phyloP scores from a whole-genome alignment of 768 basidiomycete genomes.

The Kwoniella newhampshirensis region DNA sequence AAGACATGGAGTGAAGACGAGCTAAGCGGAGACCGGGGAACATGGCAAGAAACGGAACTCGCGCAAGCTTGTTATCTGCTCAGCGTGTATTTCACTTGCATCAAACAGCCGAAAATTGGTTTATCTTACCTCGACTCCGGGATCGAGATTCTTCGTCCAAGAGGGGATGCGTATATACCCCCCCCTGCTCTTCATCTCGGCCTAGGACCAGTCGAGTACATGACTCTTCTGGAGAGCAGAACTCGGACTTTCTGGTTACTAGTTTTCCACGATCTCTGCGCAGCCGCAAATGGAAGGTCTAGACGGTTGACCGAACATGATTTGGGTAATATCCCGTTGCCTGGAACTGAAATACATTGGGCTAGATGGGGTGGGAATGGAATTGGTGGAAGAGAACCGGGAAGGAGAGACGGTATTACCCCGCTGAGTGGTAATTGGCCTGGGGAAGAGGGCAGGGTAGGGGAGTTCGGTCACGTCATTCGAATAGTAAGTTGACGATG shows the following conservation, averaged over 20 bases:
- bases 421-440: constrained; percentile 37
- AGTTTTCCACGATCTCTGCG: constrained; percentile 44
- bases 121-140: constrained; percentile 41
- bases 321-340: constrained; percentile 37
- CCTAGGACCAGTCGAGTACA: constrained; percentile 26
- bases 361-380: constrained; percentile 35
- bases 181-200: constrained; percentile 21
- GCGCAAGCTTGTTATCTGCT: constrained; percentile 40
- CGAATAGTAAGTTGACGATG: constrained; percentile 45
- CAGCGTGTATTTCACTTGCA: constrained; percentile 37
- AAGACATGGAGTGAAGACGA: constrained; percentile 30
- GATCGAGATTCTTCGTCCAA: constrained; percentile 33
- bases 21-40: constrained; percentile 21
- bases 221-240: constrained; percentile 40
- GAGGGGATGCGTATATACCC: constrained; percentile 13
- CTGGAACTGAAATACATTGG: constrained; percentile 44
- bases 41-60: constrained; percentile 51
- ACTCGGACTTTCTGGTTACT: constrained; percentile 49
- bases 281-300: constrained; percentile 35
- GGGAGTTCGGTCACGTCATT: constrained; percentile 50
- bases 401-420: constrained; percentile 33
- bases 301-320: constrained; percentile 37
- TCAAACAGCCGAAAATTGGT: constrained; percentile 30
- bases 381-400: constrained; percentile 22
- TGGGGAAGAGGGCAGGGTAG: constrained; percentile 41